These are phyloP conservation scores for Cryptosporidium viatorum DNA, from an alignment of 169 alveolate genomes.

Conservation along the genomic window DNA sequence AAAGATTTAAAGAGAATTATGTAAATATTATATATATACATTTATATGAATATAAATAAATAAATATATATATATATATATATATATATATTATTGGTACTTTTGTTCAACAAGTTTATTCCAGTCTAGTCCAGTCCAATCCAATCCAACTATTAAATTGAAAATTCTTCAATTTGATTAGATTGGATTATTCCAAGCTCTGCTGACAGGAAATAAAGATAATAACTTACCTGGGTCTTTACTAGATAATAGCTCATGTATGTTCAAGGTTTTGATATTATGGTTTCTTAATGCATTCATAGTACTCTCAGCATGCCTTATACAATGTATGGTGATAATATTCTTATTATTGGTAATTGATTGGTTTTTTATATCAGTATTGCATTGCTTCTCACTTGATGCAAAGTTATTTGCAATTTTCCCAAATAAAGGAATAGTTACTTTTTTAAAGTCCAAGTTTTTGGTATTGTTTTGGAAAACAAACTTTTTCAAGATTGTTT, in stretches of 20 bases:
- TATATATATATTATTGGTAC: neutral
- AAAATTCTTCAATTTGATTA: too few relatives aligned
- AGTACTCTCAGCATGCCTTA: conserved; percentile 66
- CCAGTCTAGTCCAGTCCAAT: neutral
- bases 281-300: conserved; percentile 31
- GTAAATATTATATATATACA: too few relatives aligned
- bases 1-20: neutral
- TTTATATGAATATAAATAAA: too few relatives aligned
- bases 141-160: too few relatives aligned
- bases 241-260: neutral
- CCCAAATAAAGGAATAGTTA: neutral
- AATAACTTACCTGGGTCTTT: conserved; percentile 53
- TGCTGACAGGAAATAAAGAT: neutral
- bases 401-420: neutral
- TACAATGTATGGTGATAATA: conserved; percentile 4
- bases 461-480: neutral
- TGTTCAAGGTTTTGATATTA: conserved; percentile 6
- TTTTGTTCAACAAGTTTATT: neutral
- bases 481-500: neutral
- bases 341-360: neutral
- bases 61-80: too few relatives aligned
- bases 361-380: neutral
- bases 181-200: neutral
- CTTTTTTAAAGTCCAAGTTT: neutral
- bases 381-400: neutral